These are phyloP conservation scores for Kodamaea arcana DNA, from an alignment of 1,139 yeast species.

Conservation along the genomic window DNA sequence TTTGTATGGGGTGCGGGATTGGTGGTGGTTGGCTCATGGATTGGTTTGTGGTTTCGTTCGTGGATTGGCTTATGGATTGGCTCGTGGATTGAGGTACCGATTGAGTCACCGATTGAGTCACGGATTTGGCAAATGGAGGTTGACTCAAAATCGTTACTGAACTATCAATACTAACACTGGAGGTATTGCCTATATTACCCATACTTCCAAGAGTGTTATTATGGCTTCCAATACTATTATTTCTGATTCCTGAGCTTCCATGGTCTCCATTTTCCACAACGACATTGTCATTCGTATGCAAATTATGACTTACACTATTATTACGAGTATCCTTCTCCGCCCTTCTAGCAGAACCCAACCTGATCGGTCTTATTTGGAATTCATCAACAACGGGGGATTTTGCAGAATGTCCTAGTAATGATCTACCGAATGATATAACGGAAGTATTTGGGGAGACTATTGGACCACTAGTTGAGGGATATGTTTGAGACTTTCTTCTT, in stretches of 20 bases:
- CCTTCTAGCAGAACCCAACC: constrained; percentile 20
- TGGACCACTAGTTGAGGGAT: constrained; percentile 4
- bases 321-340: constrained; percentile 7
- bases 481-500: constrained; percentile 6
- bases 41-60: constrained; percentile 2
- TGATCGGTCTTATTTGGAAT: constrained; percentile 32
- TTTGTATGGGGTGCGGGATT: constrained; percentile 24
- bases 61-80: not conserved
- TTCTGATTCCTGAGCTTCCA: constrained; percentile 6
- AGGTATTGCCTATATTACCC: not conserved
- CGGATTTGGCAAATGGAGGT: not conserved
- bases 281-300: constrained; percentile 1
- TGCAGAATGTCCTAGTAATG: constrained; percentile 2
- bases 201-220: not conserved
- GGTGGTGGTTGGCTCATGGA: constrained; percentile 38
- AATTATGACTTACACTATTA: constrained; percentile 6
- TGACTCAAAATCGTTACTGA: not conserved
- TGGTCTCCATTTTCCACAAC: constrained; percentile 9
- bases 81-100: not conserved
- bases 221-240: not conserved
- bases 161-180: not conserved
- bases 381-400: constrained; percentile 17
- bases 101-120: not conserved
- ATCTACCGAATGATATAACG: constrained; percentile 5
- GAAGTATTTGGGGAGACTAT: constrained; percentile 1